A percentile compares a stretch with the other conserved stretches of the same genome.
Conservation (phyloP, 345 rosid genomes). For the Balakata baccata region DNA sequence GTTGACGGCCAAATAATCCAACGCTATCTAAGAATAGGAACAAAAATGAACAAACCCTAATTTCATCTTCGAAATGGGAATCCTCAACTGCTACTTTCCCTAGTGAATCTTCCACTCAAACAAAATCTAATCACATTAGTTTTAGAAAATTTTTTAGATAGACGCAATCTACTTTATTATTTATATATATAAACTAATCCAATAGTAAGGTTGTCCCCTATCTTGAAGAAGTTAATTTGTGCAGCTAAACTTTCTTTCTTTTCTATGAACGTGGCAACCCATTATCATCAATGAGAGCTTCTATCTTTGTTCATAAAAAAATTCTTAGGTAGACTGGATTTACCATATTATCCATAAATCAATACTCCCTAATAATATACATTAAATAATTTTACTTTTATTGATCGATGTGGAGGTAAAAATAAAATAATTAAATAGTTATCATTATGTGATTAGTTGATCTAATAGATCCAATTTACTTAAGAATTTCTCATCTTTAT, state of each 20-base stretch:
- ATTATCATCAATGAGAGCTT: background rate
- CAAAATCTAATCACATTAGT: constrained; percentile 12
- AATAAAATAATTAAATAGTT: no score
- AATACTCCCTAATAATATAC: no score
- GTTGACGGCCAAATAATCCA: constrained; percentile 31
- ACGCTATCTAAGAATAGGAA: constrained; percentile 14
- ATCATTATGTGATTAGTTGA: no score
- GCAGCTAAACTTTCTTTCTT: background rate
- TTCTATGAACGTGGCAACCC: constrained; percentile 26
- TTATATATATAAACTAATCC: no score
- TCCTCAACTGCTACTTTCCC: constrained; percentile 9
- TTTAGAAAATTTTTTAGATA: no score
- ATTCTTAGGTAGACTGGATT: no score
- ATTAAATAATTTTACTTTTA: no score
- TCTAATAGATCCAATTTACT: no score
- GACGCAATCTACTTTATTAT: no score
- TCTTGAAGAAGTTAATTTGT: constrained; percentile 9
- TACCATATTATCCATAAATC: no score
- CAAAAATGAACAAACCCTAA: background rate
- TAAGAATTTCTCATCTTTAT: no score
- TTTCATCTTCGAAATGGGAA: constrained; percentile 12
- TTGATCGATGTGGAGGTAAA: no score
- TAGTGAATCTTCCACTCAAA: constrained; percentile 24
- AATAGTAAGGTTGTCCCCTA: constrained; percentile 20
- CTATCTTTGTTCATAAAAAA: background rate